Conservation (phyloP, 1,284 basidiomycete genomes). For the Cutaneotrichosporon mucoides region DNA sequence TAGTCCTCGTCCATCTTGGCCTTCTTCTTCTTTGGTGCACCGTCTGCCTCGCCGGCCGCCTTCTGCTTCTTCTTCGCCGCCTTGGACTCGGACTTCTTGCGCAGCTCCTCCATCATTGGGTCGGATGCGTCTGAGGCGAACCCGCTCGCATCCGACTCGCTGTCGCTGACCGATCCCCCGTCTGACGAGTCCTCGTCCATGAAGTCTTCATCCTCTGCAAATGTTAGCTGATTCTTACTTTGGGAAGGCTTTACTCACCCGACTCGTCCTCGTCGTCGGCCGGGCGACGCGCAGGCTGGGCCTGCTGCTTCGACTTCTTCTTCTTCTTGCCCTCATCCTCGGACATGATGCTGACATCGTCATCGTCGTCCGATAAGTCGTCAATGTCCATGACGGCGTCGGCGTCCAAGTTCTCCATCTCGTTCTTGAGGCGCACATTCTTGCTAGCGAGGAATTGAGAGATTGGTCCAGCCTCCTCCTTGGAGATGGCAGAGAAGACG, state of each 20-base stretch:
- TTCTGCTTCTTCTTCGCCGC: constrained; percentile 48
- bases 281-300: constrained; percentile 51
- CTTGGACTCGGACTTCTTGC: constrained; percentile 56
- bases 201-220: constrained; percentile 77
- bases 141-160: constrained; percentile 57
- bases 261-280: constrained; percentile 68
- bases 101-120: constrained; percentile 65
- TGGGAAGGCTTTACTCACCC: constrained; percentile 54
- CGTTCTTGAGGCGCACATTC: constrained; percentile 92
- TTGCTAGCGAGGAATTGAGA: constrained; percentile 82
- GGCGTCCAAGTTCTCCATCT: constrained; percentile 79
- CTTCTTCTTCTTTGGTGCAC: constrained; percentile 36
- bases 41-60: constrained; percentile 25
- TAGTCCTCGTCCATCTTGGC: constrained; percentile 32
- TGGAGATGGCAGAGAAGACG: constrained; percentile 88
- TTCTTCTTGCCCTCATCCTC: constrained; percentile 39
- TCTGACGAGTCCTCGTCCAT: constrained; percentile 76
- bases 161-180: constrained; percentile 73
- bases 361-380: constrained; percentile 61
- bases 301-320: constrained; percentile 31
- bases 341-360: constrained; percentile 36
- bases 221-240: background rate
- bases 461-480: constrained; percentile 88
- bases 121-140: constrained; percentile 53
- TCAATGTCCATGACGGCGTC: constrained; percentile 73